A percentile compares a stretch with the other conserved stretches of the same genome.
Evolutionary conservation across 2,329 filamentous ascomycete species (phyloP).

Genomic region (Pseudocercospora eumusae): DNA sequence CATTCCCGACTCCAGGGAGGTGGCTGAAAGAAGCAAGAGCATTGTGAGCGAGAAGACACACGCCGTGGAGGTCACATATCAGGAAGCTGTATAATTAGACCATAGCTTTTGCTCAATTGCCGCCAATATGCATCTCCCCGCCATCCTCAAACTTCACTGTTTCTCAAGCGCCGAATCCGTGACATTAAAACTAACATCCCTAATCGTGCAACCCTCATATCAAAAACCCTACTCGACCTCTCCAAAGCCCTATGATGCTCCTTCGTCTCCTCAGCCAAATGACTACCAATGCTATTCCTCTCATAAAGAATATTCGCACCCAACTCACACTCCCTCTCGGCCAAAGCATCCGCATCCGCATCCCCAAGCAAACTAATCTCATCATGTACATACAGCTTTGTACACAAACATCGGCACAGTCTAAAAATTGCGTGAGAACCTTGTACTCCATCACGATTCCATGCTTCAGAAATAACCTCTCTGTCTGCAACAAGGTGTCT

Average conservation of each 20-base stretch:
- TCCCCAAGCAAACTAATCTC: conserved; percentile 46
- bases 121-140: too few relatives aligned
- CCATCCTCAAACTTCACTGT: background rate
- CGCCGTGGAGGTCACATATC: conserved; percentile 15
- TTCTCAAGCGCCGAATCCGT: conserved; percentile 9
- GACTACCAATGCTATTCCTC: conserved; percentile 46
- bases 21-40: conserved; percentile 21
- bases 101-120: too few relatives aligned
- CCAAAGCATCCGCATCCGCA: conserved; percentile 47
- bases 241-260: conserved; percentile 38
- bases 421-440: conserved; percentile 44
- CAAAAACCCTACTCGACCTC: conserved; percentile 26
- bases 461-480: conserved; percentile 41
- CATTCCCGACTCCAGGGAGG: conserved; percentile 19
- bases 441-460: conserved; percentile 42
- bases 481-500: too few relatives aligned
- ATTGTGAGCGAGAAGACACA: conserved; percentile 19
- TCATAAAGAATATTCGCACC: conserved; percentile 47
- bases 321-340: conserved; percentile 43
- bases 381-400: conserved; percentile 51
- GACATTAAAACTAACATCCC: conserved; percentile 24
- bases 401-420: conserved; percentile 52
- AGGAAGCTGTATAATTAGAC: conserved; percentile 11
- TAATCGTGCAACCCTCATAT: conserved; percentile 25
- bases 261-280: conserved; percentile 41